Evolutionary conservation across 208 protist genomes (phyloP), one percentile per base, ranked within the genome.

Genomic region (Crithidia bombi): DNA sequence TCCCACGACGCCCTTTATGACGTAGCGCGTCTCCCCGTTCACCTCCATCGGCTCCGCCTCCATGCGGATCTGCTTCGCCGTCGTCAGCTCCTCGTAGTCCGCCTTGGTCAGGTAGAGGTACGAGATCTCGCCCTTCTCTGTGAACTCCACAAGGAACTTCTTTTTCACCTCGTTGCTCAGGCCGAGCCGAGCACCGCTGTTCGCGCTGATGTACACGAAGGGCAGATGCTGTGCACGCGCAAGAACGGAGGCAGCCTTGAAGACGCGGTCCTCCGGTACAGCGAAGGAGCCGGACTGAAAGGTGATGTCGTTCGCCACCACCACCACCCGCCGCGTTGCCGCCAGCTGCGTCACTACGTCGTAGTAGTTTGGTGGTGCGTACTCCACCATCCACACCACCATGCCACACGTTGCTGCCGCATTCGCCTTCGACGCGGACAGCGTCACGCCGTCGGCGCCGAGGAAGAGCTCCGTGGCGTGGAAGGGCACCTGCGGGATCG

Each of bases 231-330:
- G 68, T 30, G 61, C 25, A 55, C 98, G 90, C 3, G 98, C 94
- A 26, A 96, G 77, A 32, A 91, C 79, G 1, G 90, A 98, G 54
- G 86, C 88, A 0, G 86, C 87, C 65, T 65, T 73, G 80, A 99
- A 99, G 39, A 99, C 73, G 36, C 81, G 57, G 81, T 99, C 98
- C 78, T 99, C 98, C 35, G 82, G 78, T 32, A 97, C 85, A 44
- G 97, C 95, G 64, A 99, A 99, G 43, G 97, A 98, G 55, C 98
- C 98, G 23, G 86, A 95, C 84, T 97, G 79, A 63, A 97, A 89
- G 10, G 98, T 99, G 64, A 99, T 98, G 85, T 99, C 98, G 76
- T 99, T 99, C 41, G 97, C 91, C 56, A 99, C 98, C n/a, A 99
- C 73, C n/a, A 99, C 87, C 2, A 99, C 69, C 21, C 91, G 75